Base-by-base conservation (phyloP, 331 rosid species). In the Phaseolus coccineus region DNA sequence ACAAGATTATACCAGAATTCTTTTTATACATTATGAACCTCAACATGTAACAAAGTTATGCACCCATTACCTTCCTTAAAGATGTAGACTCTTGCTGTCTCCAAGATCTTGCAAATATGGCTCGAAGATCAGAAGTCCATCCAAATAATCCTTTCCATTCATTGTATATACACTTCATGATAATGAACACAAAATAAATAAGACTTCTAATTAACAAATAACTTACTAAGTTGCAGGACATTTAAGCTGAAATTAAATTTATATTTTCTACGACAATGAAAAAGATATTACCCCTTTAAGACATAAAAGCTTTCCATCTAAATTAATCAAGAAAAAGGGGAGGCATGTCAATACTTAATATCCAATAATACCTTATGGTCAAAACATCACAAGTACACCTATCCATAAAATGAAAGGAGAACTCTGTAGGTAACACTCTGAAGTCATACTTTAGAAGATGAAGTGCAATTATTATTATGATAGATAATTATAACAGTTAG, bases 131-230 rank as follows among this genome's bases (percentile, higher is more conserved):
- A 76, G 95, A 95, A 65, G 96, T 83, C 97, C 97, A 90, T 52
- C 97, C 97, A 52, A 91, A 59, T 68, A 89, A 82, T 59, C 96
- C 93, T 81, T 87, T 91, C 99, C 97, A 91, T 76, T 93, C 97
- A 42, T 87, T 88, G 82, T 91, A 95, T 68, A 95, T 81, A 77
- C 90, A 93, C 99, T 95, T 76, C 37, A 85, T 35, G 31, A 78
- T 83, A 80, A 47, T 22, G 25, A 70, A 9, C 8, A 9, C 9
- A 31, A 12, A 7, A 16, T 33, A 64, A 4, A 6, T 3, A 33
- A 52, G 62, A 33, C 55, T 65, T 78, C 73, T 42, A 70, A 47
- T 13, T 59, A 51, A 65, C 70, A 24, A n/a, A 27, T 31, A 61
- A 62, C 68, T 57, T 64, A 16, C 33, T 31, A 67, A 62, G 68